These are phyloP conservation scores for Dryas alaskensis DNA, from an alignment of 306 rosid species.

Conservation along the genomic window DNA sequence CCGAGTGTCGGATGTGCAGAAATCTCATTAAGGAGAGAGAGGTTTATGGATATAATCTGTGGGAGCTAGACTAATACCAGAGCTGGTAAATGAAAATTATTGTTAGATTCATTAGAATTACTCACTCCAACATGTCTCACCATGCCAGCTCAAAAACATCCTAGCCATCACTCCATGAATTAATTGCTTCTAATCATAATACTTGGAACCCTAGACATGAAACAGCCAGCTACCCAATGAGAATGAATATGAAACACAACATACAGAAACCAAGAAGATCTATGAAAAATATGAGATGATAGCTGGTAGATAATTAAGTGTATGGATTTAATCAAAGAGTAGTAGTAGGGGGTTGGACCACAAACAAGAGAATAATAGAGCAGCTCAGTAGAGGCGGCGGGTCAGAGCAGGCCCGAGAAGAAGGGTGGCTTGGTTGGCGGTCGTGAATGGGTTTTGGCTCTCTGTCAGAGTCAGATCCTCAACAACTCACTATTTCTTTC, in stretches of 20 bases:
- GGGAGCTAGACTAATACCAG: background rate
- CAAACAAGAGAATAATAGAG: background rate
- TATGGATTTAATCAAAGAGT: background rate
- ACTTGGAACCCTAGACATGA: no score
- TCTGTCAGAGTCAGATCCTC: slow-evolving; percentile 26
- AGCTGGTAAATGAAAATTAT: no score
- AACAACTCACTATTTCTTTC: slow-evolving; percentile 2
- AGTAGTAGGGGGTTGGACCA: slow-evolving; percentile 15
- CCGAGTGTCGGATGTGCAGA: slow-evolving; percentile 23
- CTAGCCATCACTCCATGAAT: no score
- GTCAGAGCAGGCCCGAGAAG: background rate
- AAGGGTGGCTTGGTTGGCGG: slow-evolving; percentile 35
- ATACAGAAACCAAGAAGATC: background rate
- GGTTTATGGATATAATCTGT: slow-evolving; percentile 16
- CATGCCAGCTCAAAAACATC: no score
- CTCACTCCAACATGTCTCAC: no score
- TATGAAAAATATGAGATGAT: background rate
- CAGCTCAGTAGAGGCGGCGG: slow-evolving; percentile 18
- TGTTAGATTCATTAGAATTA: no score
- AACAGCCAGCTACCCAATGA: no score
- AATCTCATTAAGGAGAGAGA: slow-evolving; percentile 7
- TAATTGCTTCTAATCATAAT: no score
- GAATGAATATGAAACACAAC: background rate
- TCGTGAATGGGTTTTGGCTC: slow-evolving; percentile 23
- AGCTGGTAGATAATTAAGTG: background rate